Evolutionary conservation across 2,329 filamentous ascomycete species (phyloP).

Genomic region (Aureobasidium sp.): DNA sequence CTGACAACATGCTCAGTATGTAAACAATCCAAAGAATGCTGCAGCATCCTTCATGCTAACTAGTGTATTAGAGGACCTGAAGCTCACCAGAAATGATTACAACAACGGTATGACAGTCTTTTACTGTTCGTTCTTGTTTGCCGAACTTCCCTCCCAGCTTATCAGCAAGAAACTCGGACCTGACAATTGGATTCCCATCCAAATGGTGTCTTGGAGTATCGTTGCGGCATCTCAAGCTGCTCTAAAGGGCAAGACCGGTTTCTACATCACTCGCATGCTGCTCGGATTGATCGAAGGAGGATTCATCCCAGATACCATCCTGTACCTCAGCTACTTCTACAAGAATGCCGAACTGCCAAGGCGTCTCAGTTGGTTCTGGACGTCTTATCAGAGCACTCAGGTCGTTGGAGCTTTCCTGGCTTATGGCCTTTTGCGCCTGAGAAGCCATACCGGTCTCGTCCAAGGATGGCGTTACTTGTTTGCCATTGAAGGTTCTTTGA

Average conservation of each 20-base stretch:
- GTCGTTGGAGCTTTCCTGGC: slow-evolving; percentile 28
- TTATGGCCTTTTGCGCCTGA: slow-evolving; percentile 26
- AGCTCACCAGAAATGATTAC: slow-evolving; percentile 27
- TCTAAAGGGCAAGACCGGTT: slow-evolving; percentile 28
- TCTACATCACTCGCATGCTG: slow-evolving; percentile 21
- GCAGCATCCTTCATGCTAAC: no score
- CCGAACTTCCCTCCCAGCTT: slow-evolving; percentile 36
- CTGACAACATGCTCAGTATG: slow-evolving; percentile 23
- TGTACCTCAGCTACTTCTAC: slow-evolving; percentile 39
- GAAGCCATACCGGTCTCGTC: slow-evolving; percentile 22
- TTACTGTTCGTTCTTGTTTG: slow-evolving; percentile 38
- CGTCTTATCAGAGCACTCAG: slow-evolving; percentile 24
- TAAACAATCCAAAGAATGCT: no score
- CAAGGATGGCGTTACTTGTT: slow-evolving; percentile 26
- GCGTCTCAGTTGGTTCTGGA: slow-evolving; percentile 39
- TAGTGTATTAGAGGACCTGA: slow-evolving; percentile 17
- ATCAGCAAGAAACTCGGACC: slow-evolving; percentile 47
- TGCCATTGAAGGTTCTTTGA: slow-evolving; percentile 29
- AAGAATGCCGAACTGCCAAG: slow-evolving; percentile 36
- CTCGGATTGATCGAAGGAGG: slow-evolving; percentile 30
- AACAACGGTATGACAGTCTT: slow-evolving; percentile 34
- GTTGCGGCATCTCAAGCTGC: slow-evolving; percentile 33
- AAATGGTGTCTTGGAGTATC: slow-evolving; percentile 31
- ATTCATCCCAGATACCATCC: slow-evolving; percentile 30
- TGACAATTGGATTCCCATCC: slow-evolving; percentile 35